Evolutionary conservation across 208 protist genomes (phyloP), one percentile per base, ranked within the genome.

Genomic region (Trypanosoma brucei): DNA sequence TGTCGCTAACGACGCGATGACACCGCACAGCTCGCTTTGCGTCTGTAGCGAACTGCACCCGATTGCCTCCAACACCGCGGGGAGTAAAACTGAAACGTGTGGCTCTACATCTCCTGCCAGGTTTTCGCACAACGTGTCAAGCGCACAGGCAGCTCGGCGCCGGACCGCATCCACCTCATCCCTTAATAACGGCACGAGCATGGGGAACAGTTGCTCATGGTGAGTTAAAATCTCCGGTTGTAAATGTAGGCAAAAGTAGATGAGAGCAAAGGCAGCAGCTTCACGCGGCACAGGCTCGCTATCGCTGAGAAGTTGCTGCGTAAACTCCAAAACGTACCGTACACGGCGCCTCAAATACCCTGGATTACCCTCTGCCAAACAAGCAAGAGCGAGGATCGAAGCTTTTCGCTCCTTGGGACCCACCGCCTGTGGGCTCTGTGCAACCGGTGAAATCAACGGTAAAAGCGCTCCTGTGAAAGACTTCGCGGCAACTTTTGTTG

Each of bases 151-250:
- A 31, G 79, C 79, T 59, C 83, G 80, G 46, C 76, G 78, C 1
- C 87, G 80, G 8, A 96, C 87, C 9, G 70, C 76, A 52, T 91
- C 83, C 53, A 67, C 71, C 44, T 68, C 35, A 56, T 93, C 85
- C 59, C 62, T 49, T 51, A 95, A 81, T 30, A 92, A 72, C 31
- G 84, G 79, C 14, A 79, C 70, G 52, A 91, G 66, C 67, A 92
- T 76, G 14, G 83, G 79, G 56, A 95, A 75, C 9, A 95, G 66
- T 66, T 64, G 55, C 44, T 68, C 62, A 59, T 93, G 83, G 61
- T 93, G 75, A 2, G 81, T 73, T 3, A 94, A 62, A 13, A 96
- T 92, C 69, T 93, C 87, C 13, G 90, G 90, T 65, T 96, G 86
- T 34, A 96, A 73, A 64, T 91, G 70, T 1, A 61, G 35, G 48